Evolutionary conservation across 441 rosid species (phyloP).

Genomic region (Populus tomentosa): DNA sequence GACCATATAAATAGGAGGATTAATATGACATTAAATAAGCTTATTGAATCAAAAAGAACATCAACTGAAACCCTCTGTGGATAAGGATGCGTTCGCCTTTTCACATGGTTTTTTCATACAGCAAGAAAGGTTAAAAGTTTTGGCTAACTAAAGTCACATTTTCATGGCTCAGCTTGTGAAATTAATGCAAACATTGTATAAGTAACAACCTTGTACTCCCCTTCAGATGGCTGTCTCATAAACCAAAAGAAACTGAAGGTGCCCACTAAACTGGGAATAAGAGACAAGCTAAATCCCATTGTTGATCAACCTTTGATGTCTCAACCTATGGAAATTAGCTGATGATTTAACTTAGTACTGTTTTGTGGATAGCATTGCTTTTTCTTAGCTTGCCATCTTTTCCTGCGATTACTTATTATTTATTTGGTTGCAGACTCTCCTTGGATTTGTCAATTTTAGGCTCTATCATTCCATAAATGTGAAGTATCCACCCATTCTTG

Average conservation of each 20-base stretch:
- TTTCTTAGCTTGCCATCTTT: background rate
- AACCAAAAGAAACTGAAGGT: background rate
- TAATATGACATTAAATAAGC: background rate
- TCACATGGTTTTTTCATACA: background rate
- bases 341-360: background rate
- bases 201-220: too few relatives aligned
- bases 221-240: background rate
- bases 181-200: background rate
- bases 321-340: background rate
- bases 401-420: background rate
- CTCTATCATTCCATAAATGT: conserved; percentile 76
- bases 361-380: background rate
- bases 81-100: background rate
- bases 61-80: background rate
- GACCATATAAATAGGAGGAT: background rate
- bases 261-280: background rate
- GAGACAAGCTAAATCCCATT: background rate
- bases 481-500: conserved; percentile 87
- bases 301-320: background rate
- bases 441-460: conserved; percentile 73
- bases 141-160: background rate
- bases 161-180: background rate
- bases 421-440: conserved; percentile 68
- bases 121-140: background rate
- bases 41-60: too few relatives aligned